Base-by-base conservation (phyloP, 352 stramenopile species). In the Ophiocytium majus region DNA sequence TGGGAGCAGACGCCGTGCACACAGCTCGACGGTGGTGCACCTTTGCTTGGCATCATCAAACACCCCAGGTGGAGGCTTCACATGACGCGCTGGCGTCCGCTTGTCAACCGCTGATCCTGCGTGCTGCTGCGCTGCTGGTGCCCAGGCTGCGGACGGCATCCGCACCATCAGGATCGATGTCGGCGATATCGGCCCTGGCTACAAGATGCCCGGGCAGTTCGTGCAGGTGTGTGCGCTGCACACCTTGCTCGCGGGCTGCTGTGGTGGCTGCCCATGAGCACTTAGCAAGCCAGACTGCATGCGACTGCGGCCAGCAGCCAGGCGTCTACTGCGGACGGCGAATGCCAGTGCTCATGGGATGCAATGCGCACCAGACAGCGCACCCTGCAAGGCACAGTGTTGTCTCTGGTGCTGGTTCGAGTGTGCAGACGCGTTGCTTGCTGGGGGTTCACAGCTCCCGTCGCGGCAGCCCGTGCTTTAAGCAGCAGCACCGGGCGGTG, bases 171-270 rank as follows among this genome's bases (percentile, higher is more conserved):
- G 66, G 19, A 85, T 88, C 50, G 80, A 88, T 9, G 74, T 76
- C 0, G 84, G 84, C 23, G 80, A 86, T 9, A 86, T 88, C 76
- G n/a, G 57, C 31, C 50, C 79, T 10, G 80, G 37, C 17, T 89
- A 88, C 80, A 86, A 49, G 14, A 57, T 80, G 17, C 84, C 82
- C 9, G 84, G 86, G 0, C 84, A 88, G 85, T 88, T 57, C 82
- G 81, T 88, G 31, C 85, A 88, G 85, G 80, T 88, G 63, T 83
- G 49, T 37, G 78, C 83, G 32, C 57, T 50, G 9, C n/a, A 50
- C 37, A 57, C 43, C 43, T 14, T 57, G 43, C 14, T 57, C 43
- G 43, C 43, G 43, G 43, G 43, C 43, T 14, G 5, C 43, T 57
- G 43, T 57, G 14, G 14, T 57, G 5, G 43, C 43, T 14, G 43